Evolutionary conservation across 2,329 filamentous ascomycete species (phyloP), one percentile per base, ranked within the genome.

Genomic region (Sarocladiaceae sp.): DNA sequence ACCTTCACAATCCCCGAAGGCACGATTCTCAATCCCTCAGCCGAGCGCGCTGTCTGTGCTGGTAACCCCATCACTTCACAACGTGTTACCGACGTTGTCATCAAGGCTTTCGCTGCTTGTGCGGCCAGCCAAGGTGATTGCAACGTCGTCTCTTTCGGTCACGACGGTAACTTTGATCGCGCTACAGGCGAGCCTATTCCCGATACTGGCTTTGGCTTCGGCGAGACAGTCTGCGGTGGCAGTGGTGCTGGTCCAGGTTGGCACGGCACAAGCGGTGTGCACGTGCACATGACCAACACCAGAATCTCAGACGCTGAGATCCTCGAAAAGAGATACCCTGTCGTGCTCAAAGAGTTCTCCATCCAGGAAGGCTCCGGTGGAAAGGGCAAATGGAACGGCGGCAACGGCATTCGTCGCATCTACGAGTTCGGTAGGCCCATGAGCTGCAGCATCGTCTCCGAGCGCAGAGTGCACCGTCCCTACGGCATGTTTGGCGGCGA

Each of bases 281-380:
- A 92, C 63, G 86, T 82, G 3, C 87, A 91, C 67, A 90, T 90
- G 86, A 91, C 88, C 4, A 92, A 92, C 64, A 91, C 87, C 2
- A 78, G 87, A 11, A 91, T 90, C 62, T 90, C 87, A 0, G 88
- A 92, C 63, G 76, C 84, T 0, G 88, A 92, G 64, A 79, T 90
- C 12, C 86, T 90, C 57, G 88, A 92, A 69, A 75, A 85, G n/a
- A 72, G 88, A 10, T 90, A 55, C 20, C 54, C 54, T 5, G 36
- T 55, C 20, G 23, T 91, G 1, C 70, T 92, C 25, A 73, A 83
- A 2, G 79, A 87, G 60, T 91, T 90, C 63, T 76, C 76, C 4
- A 69, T 91, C 13, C 69, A 87, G 1, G 59, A 69, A 1, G 82
- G 79, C 0, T 84, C 79, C 23, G 82, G 81, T 1, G 88, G 88